These are phyloP conservation scores for Cruciata laevipes DNA, from an alignment of 257 asterid genomes.

Conservation along the genomic window DNA sequence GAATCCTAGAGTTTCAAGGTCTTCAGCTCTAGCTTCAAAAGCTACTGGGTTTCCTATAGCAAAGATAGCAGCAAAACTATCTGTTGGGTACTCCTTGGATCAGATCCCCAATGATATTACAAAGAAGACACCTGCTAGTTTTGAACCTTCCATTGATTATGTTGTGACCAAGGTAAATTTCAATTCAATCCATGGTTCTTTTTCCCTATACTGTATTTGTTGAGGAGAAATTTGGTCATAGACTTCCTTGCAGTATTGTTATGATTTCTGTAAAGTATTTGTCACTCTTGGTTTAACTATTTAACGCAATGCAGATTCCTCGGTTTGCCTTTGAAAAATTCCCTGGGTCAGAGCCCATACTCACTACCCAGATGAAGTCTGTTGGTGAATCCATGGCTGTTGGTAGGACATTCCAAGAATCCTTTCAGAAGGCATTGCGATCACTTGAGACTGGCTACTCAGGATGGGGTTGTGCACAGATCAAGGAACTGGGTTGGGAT, in stretches of 20 bases:
- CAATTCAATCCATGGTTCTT: not conserved
- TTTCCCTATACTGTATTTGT: not conserved
- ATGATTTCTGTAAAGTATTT: not conserved
- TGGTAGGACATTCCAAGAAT: conserved; percentile 95
- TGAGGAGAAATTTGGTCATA: not conserved
- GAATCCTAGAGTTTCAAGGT: conserved; percentile 97
- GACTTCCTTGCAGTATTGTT: not conserved
- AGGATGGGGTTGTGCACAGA: conserved; percentile 90
- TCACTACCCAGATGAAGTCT: conserved; percentile 94
- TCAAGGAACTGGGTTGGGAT: conserved; percentile 89
- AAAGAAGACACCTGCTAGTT: conserved; percentile 96
- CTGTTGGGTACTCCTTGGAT: conserved; percentile 92
- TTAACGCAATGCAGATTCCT: conserved; percentile 55
- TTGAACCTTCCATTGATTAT: conserved; percentile 96
- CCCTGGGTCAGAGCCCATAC: conserved; percentile 94
- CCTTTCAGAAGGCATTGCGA: conserved; percentile 92
- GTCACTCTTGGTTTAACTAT: not conserved
- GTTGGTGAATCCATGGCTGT: conserved; percentile 99
- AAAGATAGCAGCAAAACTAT: conserved; percentile 95
- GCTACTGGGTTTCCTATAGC: conserved; percentile 99
- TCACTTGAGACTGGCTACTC: conserved; percentile 80
- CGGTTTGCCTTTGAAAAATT: conserved; percentile 97
- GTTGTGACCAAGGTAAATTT: conserved; percentile 81
- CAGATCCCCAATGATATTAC: conserved; percentile 98
- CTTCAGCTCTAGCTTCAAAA: conserved; percentile 95